Conservation (phyloP, 116 monocot genomes). For the Phalaenopsis hybrid region DNA sequence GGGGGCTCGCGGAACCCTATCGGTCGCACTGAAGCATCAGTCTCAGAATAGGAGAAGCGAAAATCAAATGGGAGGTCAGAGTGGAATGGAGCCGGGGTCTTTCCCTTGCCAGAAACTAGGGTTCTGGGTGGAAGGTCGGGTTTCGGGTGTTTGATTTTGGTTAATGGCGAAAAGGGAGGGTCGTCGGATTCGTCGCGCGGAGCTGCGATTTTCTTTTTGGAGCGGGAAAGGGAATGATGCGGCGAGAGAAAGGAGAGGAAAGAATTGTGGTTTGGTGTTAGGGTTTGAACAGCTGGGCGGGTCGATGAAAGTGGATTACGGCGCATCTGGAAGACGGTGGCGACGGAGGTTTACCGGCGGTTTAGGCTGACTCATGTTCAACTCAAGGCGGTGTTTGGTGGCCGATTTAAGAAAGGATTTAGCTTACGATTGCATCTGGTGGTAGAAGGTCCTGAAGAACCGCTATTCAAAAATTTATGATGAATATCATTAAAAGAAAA, state of each 20-base stretch:
- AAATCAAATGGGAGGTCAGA: slow-evolving; percentile 81
- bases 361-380: too few species aligned
- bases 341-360: background rate
- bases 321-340: background rate
- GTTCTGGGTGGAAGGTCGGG: background rate
- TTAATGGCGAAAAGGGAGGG: slow-evolving; percentile 38
- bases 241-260: background rate
- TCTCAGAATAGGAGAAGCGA: slow-evolving; percentile 73
- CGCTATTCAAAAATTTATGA: too few species aligned
- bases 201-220: slow-evolving; percentile 2
- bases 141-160: slow-evolving; percentile 5
- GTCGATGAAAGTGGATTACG: background rate
- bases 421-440: too few species aligned
- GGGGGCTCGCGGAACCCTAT: slow-evolving; percentile 80
- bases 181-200: slow-evolving; percentile 31
- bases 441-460: too few species aligned
- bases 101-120: background rate
- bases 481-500: too few species aligned
- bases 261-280: background rate
- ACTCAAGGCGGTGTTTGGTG: too few species aligned
- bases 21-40: slow-evolving; percentile 32
- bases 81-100: slow-evolving; percentile 19
- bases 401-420: too few species aligned
- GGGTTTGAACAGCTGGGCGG: background rate
- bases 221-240: slow-evolving; percentile 8